Base-by-base conservation (phyloP, 169 alveolate genomes). In the Plasmodium reichenowi region DNA sequence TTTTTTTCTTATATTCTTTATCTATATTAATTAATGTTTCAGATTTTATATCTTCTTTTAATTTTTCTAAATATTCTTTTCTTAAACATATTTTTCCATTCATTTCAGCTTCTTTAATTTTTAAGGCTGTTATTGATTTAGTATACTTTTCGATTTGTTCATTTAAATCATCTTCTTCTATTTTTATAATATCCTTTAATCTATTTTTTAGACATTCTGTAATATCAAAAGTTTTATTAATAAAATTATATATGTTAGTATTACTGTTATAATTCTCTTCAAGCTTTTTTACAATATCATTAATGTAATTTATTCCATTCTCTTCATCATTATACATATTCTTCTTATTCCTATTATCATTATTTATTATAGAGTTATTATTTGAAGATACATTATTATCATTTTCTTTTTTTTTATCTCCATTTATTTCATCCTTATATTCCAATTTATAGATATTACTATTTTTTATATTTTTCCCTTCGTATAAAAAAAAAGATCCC, bases 81-180 rank as follows among this genome's bases (percentile, higher is more conserved):
- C 92, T 74, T 50, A 89, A 72, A 22, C 52, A 60, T 1, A 93
- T 13, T 29, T 64, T 87, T 13, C 89, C 88, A 52, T 73, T 47
- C 32, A 92, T 59, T 54, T 80, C 94, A 12, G 67, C 92, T 75
- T 94, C 92, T 50, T 92, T 88, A 24, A 74, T 75, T 72, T 88
- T 60, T 24, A 67, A 66, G 3, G 32, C 45, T 10, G 85, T 92
- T 3, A 85, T 59, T n/a, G 26, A 50, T 52, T 88, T 70, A 10
- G 70, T 80, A 22, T 64, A 56, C 1, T 5, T 15, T 24, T 88
- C 85, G 38, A 92, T 67, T 66, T 88, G 56, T 2, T 38, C 88
- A 47, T 66, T 60, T 48, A 92, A 52, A 2, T 15, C 43, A 10
- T 70, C 83, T 12, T 60, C 66, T 13, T 43, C 58, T 22, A 12